A percentile compares a stretch with the other conserved stretches of the same genome.
Evolutionary conservation across 1,284 basidiomycete genomes (phyloP).

Genomic region (Sanghuangporus weigelae): DNA sequence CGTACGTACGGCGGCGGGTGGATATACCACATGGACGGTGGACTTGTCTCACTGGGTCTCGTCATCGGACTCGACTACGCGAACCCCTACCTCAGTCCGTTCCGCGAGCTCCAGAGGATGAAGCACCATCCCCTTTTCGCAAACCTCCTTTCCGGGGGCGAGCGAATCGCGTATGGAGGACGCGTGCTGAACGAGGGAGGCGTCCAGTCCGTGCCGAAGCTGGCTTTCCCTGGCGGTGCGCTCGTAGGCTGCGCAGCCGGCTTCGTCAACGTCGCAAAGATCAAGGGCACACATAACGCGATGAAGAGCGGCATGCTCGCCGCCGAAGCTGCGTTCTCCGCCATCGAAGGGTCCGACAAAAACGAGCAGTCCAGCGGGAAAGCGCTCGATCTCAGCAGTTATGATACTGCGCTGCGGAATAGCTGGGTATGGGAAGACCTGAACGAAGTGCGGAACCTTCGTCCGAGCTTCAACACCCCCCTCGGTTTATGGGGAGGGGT

Average conservation of each 20-base stretch:
- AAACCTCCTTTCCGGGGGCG: conserved; percentile 70
- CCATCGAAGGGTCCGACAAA: conserved; percentile 35
- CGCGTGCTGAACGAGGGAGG: conserved; percentile 94
- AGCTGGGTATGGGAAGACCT: conserved; percentile 92
- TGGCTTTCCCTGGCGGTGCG: conserved; percentile 94
- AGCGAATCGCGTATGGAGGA: conserved; percentile 88
- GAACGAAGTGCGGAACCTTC: conserved; percentile 87
- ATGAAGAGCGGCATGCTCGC: conserved; percentile 99
- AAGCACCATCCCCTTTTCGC: conserved; percentile 96
- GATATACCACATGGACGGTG: conserved; percentile 95
- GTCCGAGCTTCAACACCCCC: conserved; percentile 85
- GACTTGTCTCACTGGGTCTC: conserved; percentile 86
- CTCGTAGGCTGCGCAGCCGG: conserved; percentile 95
- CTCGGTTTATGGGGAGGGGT: conserved; percentile 90
- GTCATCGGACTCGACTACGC: conserved; percentile 94
- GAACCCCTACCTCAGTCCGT: conserved; percentile 93
- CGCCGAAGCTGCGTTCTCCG: conserved; percentile 81
- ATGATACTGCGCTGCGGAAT: conserved; percentile 67
- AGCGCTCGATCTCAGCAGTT: conserved; percentile 69
- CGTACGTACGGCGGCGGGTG: conserved; percentile 92
- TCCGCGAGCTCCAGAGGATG: conserved; percentile 90
- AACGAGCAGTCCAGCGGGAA: conserved; percentile 30
- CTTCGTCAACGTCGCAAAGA: conserved; percentile 96
- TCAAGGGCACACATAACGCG: conserved; percentile 99
- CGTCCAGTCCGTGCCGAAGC: conserved; percentile 86